phyloP scores from a whole-genome alignment of 306 rosid genomes.

The Bauhinia variegata region DNA sequence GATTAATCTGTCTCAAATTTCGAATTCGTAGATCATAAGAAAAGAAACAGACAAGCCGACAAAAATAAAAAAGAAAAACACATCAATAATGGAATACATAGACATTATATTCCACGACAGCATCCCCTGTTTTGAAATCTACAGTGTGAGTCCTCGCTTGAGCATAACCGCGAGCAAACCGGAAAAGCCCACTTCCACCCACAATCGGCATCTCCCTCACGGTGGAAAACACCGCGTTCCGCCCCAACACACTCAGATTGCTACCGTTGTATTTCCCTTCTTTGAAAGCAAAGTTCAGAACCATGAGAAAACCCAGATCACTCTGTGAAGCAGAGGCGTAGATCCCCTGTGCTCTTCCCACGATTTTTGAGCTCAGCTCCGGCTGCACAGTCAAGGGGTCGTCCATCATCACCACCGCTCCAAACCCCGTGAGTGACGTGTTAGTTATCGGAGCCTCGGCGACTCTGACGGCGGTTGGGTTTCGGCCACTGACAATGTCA shows the following conservation, averaged over 20 bases:
- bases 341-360: conserved; percentile 51
- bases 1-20: too few relatives aligned
- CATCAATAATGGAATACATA: conserved; percentile 61
- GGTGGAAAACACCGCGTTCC: conserved; percentile 22
- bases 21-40: too few relatives aligned
- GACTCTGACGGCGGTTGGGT: conserved; percentile 37
- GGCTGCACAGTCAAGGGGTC: conserved; percentile 50
- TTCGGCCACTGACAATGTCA: conserved; percentile 41
- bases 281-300: conserved; percentile 41
- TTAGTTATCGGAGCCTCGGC: conserved; percentile 28
- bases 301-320: conserved; percentile 46
- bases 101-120: conserved; percentile 65
- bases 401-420: conserved; percentile 40
- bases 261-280: conserved; percentile 57
- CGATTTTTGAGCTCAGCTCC: conserved; percentile 34
- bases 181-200: conserved; percentile 65
- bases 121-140: conserved; percentile 39
- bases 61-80: too few relatives aligned
- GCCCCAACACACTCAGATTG: conserved; percentile 48
- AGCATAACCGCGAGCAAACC: conserved; percentile 75
- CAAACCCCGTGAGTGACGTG: conserved; percentile 28
- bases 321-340: conserved; percentile 45
- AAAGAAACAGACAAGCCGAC: too few relatives aligned
- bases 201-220: conserved; percentile 55
- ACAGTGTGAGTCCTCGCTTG: conserved; percentile 40